Evolutionary conservation across 495 filamentous ascomycete species (phyloP).

Genomic region (Aspergillus biplanus): DNA sequence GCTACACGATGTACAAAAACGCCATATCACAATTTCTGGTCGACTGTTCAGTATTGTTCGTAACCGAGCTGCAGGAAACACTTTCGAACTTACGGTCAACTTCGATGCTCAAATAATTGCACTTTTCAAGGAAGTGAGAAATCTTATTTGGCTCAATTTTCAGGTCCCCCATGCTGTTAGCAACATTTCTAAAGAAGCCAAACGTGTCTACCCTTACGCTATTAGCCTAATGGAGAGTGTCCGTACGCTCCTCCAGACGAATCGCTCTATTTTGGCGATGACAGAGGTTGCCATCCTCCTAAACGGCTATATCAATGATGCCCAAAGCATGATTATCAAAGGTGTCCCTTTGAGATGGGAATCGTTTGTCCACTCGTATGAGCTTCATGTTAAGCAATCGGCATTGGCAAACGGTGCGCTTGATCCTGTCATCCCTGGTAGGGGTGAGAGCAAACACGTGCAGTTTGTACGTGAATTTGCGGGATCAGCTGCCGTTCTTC

Average conservation of each 20-base stretch:
- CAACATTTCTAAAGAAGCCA: conserved; percentile 95
- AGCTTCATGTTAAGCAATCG: conserved; percentile 80
- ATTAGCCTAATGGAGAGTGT: conserved; percentile 98
- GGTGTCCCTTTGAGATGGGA: conserved; percentile 93
- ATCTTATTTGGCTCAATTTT: conserved; percentile 90
- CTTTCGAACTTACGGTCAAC: conserved; percentile 86
- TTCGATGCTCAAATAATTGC: conserved; percentile 97
- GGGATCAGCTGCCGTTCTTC: conserved; percentile 77
- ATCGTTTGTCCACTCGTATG: conserved; percentile 95
- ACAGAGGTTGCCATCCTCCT: conserved; percentile 82
- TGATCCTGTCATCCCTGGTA: conserved; percentile 58
- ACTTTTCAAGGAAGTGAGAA: conserved; percentile 98
- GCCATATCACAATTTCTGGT: conserved; percentile 87
- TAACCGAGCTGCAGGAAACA: conserved; percentile 84
- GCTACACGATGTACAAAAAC: conserved; percentile 83
- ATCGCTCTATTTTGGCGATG: conserved; percentile 78
- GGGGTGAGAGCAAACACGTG: conserved; percentile 87
- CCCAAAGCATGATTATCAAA: conserved; percentile 77
- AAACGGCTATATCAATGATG: conserved; percentile 87
- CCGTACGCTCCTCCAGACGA: conserved; percentile 85
- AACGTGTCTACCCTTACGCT: conserved; percentile 94
- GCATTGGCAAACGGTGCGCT: conserved; percentile 59
- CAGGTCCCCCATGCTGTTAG: conserved; percentile 90
- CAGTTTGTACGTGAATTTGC: conserved; percentile 95
- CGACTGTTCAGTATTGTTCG: conserved; percentile 87